Percentiles rank a stretch among this genome's conserved stretches.
These are phyloP conservation scores for Cytospora piceicola DNA, from an alignment of 2,329 filamentous ascomycete species.

Conservation along the genomic window DNA sequence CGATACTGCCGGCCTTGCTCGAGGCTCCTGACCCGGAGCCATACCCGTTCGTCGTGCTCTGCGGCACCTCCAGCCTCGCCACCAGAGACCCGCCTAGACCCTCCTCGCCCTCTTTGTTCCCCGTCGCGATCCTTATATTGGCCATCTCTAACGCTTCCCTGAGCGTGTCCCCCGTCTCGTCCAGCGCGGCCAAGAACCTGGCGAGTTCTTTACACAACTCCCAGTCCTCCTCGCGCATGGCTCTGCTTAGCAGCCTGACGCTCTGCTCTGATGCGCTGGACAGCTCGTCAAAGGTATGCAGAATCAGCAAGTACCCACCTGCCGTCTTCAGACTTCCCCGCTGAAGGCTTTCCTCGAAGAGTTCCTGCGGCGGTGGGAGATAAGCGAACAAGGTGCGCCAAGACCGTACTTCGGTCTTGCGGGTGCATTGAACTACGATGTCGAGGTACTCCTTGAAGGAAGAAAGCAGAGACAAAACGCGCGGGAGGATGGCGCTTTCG, in stretches of 20 bases:
- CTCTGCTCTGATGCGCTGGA: conserved; percentile 74
- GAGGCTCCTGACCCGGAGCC: conserved; percentile 17
- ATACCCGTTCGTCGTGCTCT: conserved; percentile 28
- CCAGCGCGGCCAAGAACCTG: conserved; percentile 90
- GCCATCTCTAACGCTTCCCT: conserved; percentile 70
- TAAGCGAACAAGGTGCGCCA: conserved; percentile 95
- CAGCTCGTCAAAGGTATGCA: conserved; percentile 80
- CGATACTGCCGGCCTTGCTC: conserved; percentile 23
- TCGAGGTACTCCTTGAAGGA: conserved; percentile 87
- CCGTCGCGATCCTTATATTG: conserved; percentile 43
- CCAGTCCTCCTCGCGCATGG: conserved; percentile 87
- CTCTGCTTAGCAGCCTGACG: conserved; percentile 77
- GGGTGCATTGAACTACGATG: conserved; percentile 93
- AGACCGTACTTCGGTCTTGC: conserved; percentile 93
- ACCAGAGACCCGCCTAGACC: conserved; percentile 39
- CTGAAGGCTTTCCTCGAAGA: conserved; percentile 90
- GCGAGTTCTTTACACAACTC: conserved; percentile 94
- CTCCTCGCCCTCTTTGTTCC: conserved; percentile 41
- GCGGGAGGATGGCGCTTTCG: conserved; percentile 66
- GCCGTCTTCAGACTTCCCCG: conserved; percentile 90
- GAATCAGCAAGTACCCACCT: conserved; percentile 90
- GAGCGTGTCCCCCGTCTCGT: conserved; percentile 81
- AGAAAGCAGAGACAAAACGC: conserved; percentile 66
- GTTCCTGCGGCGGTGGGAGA: conserved; percentile 83
- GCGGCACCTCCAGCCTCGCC: conserved; percentile 37